Evolutionary conservation across 768 basidiomycete species (phyloP), one percentile per base, ranked within the genome.

Genomic region (Suillus alpinus): DNA sequence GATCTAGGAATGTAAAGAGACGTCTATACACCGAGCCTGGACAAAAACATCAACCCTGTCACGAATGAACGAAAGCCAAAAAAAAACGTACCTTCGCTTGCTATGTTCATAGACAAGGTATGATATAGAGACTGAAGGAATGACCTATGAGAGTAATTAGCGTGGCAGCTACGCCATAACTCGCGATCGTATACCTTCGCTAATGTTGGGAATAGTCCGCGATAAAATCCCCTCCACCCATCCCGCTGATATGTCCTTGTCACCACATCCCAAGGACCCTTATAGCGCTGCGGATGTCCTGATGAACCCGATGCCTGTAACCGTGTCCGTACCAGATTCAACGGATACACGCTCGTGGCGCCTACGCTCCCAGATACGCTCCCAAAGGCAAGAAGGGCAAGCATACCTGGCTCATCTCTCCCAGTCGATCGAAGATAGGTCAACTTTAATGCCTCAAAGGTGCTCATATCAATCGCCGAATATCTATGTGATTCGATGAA

Each of bases 391-490:
- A 98, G 84, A 34, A 94, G 71, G 31, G 92, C 94, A 57, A 95
- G 80, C 6, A 95, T 86, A 2, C 92, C 92, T 0, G 96, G 94
- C 71, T 99, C 95, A 31, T 94, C 89, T 67, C 88, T 85, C 37
- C 88, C 89, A 6, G 92, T 91, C 36, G 95, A 96, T 56, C 86
- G 84, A 41, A 90, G 77, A 73, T 98, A 98, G 2, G 91, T 87
- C 47, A 95, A 78, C 73, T 98, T 98, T 59, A 99, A 85, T 2
- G 94, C 93, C 77, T 98, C 96, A 62, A 97, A 98, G 3, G 95
- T 95, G 67, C 89, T 91, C 92, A 94, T 96, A 74, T 99, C 96
- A 64, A 98, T 99, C 5, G 96, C 96, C 14, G 92, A 89, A 71
- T 92, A 92, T 60, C 89, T 90, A 44, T 12, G 70, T 55, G 59